Conservation (phyloP, 2,329 filamentous ascomycete species). For the Metarhizium brunneum region DNA sequence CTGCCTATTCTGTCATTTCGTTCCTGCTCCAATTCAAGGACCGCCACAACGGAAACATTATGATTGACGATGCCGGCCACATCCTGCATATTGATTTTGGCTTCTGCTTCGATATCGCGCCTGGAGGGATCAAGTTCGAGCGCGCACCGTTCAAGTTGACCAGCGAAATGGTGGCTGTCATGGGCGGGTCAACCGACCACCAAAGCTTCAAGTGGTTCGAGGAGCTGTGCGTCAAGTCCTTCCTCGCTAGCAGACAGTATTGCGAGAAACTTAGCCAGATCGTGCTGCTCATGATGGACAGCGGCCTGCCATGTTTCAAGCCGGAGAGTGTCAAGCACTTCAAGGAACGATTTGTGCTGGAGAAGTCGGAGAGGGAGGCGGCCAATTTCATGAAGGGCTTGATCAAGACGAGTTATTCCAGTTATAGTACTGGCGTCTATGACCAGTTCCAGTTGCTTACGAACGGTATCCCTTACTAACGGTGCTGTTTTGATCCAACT, state of each 20-base stretch:
- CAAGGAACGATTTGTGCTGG: constrained; percentile 82
- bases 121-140: constrained; percentile 94
- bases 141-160: constrained; percentile 97
- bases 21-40: constrained; percentile 99
- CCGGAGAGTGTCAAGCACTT: constrained; percentile 91
- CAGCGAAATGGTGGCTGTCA: constrained; percentile 95
- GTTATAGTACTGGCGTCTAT: constrained; percentile 88
- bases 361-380: constrained; percentile 84
- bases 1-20: constrained; percentile 93
- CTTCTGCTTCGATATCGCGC: constrained; percentile 98
- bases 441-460: constrained; percentile 97
- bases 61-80: constrained; percentile 95
- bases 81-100: constrained; percentile 99
- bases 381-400: constrained; percentile 88
- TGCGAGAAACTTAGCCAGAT: constrained; percentile 84
- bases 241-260: constrained; percentile 79
- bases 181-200: constrained; percentile 78
- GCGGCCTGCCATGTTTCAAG: constrained; percentile 94
- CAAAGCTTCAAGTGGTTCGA: constrained; percentile 95
- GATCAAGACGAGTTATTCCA: constrained; percentile 82
- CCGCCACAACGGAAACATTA: constrained; percentile 98
- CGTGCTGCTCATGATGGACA: constrained; percentile 91
- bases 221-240: constrained; percentile 91
- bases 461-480: constrained; percentile 89
- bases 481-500: not conserved